Evolutionary conservation across 495 filamentous ascomycete genomes (phyloP).

Genomic region (Aspergillus nanangensis): DNA sequence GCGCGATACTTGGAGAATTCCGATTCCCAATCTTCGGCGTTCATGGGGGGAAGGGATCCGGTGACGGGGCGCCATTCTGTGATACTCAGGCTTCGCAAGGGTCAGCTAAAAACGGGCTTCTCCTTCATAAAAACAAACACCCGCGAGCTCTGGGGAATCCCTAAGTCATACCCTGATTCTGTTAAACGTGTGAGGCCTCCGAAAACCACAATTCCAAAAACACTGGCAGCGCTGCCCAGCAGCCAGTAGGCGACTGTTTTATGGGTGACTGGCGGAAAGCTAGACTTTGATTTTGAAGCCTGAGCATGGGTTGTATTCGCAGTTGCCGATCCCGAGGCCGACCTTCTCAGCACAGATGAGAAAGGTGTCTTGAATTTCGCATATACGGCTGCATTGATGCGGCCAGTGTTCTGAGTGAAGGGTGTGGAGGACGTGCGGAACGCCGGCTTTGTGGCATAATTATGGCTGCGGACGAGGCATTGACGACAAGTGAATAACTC

Average conservation of each 20-base stretch:
- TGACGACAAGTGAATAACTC: constrained; percentile 60
- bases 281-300: constrained; percentile 27
- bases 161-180: constrained; percentile 93
- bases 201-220: constrained; percentile 95
- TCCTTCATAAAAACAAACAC: no score
- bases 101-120: no score
- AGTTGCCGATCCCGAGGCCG: constrained; percentile 19
- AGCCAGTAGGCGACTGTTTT: constrained; percentile 88
- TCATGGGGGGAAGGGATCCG: constrained; percentile 82
- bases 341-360: constrained; percentile 21
- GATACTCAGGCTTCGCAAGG: constrained; percentile 73
- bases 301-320: constrained; percentile 16
- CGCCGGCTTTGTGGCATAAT: constrained; percentile 24
- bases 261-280: constrained; percentile 69
- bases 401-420: constrained; percentile 21
- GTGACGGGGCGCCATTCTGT: constrained; percentile 99
- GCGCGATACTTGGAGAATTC: constrained; percentile 89
- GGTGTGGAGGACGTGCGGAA: constrained; percentile 30
- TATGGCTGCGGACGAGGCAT: constrained; percentile 44
- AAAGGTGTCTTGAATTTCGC: constrained; percentile 29
- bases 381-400: constrained; percentile 22
- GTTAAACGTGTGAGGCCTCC: constrained; percentile 90
- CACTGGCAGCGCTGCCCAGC: constrained; percentile 80
- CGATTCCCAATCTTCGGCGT: constrained; percentile 72
- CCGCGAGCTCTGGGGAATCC: no score